phyloP scores from a whole-genome alignment of 2,329 filamentous ascomycete species.

The Cercospora sesami region DNA sequence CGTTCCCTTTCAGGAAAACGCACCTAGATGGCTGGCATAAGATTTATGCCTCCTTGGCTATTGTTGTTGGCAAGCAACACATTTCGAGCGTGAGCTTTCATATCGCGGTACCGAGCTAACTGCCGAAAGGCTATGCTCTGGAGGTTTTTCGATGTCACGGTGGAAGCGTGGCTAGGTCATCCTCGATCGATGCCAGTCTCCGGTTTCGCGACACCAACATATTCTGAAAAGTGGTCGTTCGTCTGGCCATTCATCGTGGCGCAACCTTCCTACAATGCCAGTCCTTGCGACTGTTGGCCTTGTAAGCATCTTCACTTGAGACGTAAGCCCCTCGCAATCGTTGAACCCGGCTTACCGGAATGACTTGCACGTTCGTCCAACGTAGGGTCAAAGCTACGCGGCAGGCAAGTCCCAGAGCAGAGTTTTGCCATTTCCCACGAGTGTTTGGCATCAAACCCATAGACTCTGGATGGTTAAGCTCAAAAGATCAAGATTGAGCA shows the following conservation, averaged over 20 bases:
- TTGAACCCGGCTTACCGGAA: too few species aligned
- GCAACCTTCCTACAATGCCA: background rate
- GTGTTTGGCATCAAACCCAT: background rate
- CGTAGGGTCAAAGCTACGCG: background rate
- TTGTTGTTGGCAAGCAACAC: background rate
- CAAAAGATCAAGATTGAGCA: background rate
- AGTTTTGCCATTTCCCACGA: background rate
- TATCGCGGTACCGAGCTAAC: background rate
- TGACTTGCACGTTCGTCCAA: background rate
- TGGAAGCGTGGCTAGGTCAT: background rate
- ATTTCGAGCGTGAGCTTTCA: background rate
- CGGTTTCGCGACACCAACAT: background rate
- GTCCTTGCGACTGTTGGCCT: background rate
- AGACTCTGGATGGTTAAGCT: background rate
- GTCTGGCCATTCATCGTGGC: background rate
- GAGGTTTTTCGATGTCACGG: accelerated
- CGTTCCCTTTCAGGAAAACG: background rate
- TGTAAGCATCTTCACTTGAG: background rate
- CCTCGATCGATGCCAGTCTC: background rate
- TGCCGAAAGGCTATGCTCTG: background rate
- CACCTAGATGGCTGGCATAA: background rate
- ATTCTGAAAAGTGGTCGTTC: background rate
- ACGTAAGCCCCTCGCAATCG: background rate
- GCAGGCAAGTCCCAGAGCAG: background rate
- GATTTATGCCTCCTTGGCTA: background rate